Evolutionary conservation across 495 filamentous ascomycete species (phyloP), one percentile per base, ranked within the genome.

Genomic region (Aspergillus kassunensis): DNA sequence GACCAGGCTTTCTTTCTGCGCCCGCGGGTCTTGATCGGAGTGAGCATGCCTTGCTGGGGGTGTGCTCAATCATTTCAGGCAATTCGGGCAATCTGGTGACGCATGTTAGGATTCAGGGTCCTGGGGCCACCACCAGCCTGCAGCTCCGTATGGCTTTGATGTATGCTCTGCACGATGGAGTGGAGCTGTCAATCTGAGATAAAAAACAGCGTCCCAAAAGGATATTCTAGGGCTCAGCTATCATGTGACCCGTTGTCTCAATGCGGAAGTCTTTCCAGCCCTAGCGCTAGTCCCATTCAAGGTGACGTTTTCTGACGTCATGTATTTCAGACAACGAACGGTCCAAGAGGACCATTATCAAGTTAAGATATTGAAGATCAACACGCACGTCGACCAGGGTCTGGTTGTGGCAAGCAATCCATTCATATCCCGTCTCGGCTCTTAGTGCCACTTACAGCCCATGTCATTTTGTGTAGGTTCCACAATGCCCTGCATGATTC

Each of bases 21-120:
- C 46, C 63, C 63, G 34, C 63, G 63, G 30, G 59, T 54, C 25
- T 51, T 40, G 44, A 66, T 66, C n/a, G 63, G 63, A 33, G 58
- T 66, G 18, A 56, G 56, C 55, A 59, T 66, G 45, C 31, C 58
- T 36, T 49, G 24, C 25, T 30, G 20, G 27, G 15, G 27, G 2
- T 21, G 13, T 20, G 23, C 11, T 11, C 1, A 10, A 27, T 33
- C 24, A 31, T 31, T 44, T 30, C 42, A 31, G 6, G 42, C 42
- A 31, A 20, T 44, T 12, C 10, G 10, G 6, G 42, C 42, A 31
- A 20, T 44, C 2, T 4, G 10, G 9, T 23, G 24, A 20, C n/a
- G 19, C 19, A 41, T 41, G 18, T 19, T 20, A n/a, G n/a, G n/a
- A n/a, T n/a, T 29, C 11, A 29, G 11, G 11, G 5, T 29, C 11